Evolutionary conservation across 257 asterid genomes (phyloP).

Genomic region (Paraleonurus japonicus): DNA sequence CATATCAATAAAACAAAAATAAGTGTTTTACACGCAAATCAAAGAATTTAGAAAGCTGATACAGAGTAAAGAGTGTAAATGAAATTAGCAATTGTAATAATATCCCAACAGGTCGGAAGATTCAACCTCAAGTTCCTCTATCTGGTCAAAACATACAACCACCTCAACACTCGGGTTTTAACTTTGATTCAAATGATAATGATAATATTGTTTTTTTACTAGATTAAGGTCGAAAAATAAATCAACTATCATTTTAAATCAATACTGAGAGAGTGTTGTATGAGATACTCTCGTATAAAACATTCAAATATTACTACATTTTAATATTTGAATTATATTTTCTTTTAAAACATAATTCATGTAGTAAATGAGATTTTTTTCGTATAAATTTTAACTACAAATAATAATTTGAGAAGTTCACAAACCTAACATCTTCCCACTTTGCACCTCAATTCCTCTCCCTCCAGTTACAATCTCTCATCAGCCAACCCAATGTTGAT

Average conservation of each 20-base stretch:
- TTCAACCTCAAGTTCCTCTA: constrained; percentile 25
- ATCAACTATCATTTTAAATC: not conserved
- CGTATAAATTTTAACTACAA: too few relatives aligned
- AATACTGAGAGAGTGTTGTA: too few relatives aligned
- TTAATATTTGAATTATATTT: too few relatives aligned
- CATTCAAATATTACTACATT: too few relatives aligned
- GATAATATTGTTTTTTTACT: not conserved
- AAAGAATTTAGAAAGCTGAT: constrained; percentile 18
- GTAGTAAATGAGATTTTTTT: too few relatives aligned
- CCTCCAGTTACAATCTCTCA: not conserved
- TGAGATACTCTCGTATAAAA: too few relatives aligned
- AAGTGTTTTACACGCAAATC: constrained; percentile 33
- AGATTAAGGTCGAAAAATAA: not conserved
- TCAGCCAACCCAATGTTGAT: not conserved
- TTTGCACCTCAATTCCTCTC: not conserved
- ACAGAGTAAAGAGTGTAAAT: not conserved
- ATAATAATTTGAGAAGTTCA: not conserved
- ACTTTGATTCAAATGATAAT: not conserved
- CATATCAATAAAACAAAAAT: not conserved
- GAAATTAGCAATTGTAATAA: not conserved
- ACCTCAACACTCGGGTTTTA: not conserved
- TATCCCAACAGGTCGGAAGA: not conserved
- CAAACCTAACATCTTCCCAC: not conserved
- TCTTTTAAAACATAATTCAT: too few relatives aligned
- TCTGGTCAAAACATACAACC: not conserved